A percentile compares a stretch with the other conserved stretches of the same genome.
Evolutionary conservation across 768 basidiomycete species (phyloP).

Genomic region (Pisolithus sp.): DNA sequence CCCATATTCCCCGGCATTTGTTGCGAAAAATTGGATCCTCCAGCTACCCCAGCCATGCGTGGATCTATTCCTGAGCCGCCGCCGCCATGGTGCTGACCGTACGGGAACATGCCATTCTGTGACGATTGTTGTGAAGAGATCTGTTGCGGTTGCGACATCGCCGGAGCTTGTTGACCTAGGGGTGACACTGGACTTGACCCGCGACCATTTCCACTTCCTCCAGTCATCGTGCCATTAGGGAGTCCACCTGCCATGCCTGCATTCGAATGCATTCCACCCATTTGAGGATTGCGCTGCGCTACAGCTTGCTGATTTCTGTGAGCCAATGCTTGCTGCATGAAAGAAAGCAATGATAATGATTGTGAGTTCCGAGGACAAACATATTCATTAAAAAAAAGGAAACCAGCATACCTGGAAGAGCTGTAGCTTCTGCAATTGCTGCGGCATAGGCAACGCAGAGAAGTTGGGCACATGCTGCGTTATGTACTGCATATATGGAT

Average conservation of each 20-base stretch:
- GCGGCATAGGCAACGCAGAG: slow-evolving; percentile 39
- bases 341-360: not conserved
- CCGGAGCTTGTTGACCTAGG: slow-evolving; percentile 22
- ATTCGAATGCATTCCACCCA: slow-evolving; percentile 26
- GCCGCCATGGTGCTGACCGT: slow-evolving; percentile 15
- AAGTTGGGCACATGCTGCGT: slow-evolving; percentile 47
- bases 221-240: slow-evolving; percentile 20
- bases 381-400: not conserved
- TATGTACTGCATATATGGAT: slow-evolving; percentile 57
- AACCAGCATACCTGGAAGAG: slow-evolving; percentile 40
- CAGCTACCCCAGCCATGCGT: slow-evolving; percentile 13
- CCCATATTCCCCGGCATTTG: slow-evolving; percentile 26
- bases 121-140: slow-evolving; percentile 21
- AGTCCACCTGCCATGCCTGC: slow-evolving; percentile 17
- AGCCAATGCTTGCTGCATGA: slow-evolving; percentile 8
- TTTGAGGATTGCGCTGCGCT: slow-evolving; percentile 24
- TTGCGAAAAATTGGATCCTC: slow-evolving; percentile 19
- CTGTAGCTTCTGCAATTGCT: slow-evolving; percentile 57
- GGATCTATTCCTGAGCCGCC: slow-evolving; percentile 24
- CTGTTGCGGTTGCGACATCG: slow-evolving; percentile 23
- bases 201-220: slow-evolving; percentile 11
- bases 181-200: slow-evolving; percentile 26
- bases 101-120: slow-evolving; percentile 29
- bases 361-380: slow-evolving; percentile 4
- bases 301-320: slow-evolving; percentile 27